Conservation (phyloP, 2,329 filamentous ascomycete genomes). For the Thermomyces lanuginosus region DNA sequence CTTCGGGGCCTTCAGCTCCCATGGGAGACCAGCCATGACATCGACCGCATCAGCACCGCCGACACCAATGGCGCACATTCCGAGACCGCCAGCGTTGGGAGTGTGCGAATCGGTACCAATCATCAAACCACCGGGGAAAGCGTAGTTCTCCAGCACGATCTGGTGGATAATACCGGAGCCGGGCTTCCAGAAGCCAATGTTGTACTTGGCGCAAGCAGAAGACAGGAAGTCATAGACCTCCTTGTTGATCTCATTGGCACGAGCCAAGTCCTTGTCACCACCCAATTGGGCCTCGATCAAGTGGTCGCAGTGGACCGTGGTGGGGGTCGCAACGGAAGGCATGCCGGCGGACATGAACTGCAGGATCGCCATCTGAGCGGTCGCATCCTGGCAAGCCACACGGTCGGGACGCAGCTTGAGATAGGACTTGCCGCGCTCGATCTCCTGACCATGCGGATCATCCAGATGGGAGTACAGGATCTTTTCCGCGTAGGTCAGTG, state of each 20-base stretch:
- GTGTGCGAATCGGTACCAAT: slow-evolving; percentile 98
- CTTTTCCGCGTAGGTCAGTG: slow-evolving; percentile 93
- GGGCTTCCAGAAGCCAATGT: slow-evolving; percentile 99
- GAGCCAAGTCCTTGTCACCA: slow-evolving; percentile 79
- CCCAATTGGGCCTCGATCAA: slow-evolving; percentile 96
- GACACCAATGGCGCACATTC: slow-evolving; percentile 88
- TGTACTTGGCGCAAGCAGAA: slow-evolving; percentile 91
- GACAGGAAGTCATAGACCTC: slow-evolving; percentile 98
- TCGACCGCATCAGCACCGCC: slow-evolving; percentile 97
- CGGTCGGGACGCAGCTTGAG: slow-evolving; percentile 92
- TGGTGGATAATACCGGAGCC: slow-evolving; percentile 99
- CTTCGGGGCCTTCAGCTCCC: slow-evolving; percentile 97
- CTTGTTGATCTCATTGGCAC: slow-evolving; percentile 90
- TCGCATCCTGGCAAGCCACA: slow-evolving; percentile 98
- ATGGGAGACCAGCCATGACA: slow-evolving; percentile 91
- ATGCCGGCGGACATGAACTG: slow-evolving; percentile 99
- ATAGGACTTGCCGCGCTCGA: slow-evolving; percentile 89
- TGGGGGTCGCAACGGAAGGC: slow-evolving; percentile 83
- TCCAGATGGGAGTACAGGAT: slow-evolving; percentile 97
- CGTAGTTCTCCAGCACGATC: slow-evolving; percentile 96
- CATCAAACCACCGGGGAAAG: slow-evolving; percentile 93
- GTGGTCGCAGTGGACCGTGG: slow-evolving; percentile 96
- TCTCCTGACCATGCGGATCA: slow-evolving; percentile 88
- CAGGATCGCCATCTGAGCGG: slow-evolving; percentile 97
- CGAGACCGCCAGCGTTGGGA: slow-evolving; percentile 89